These are phyloP conservation scores for Pseudogymnoascus sp. DNA, from an alignment of 2,329 filamentous ascomycete genomes.

Conservation along the genomic window DNA sequence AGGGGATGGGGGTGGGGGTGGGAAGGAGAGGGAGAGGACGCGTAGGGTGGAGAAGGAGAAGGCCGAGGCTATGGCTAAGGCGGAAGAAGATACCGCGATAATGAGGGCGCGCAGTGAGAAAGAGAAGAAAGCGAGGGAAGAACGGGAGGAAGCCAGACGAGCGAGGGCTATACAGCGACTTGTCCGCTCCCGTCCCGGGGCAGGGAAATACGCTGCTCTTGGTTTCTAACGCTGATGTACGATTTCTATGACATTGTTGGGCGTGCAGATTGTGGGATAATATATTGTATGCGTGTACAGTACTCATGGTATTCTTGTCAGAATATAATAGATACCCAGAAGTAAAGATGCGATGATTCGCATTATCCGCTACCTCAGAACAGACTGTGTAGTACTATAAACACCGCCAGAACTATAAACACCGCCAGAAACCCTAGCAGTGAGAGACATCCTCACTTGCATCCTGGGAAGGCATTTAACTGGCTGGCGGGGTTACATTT, in stretches of 20 bases:
- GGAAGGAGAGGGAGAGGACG: conserved; percentile 21
- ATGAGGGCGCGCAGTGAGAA: not conserved
- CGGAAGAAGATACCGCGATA: conserved; percentile 1
- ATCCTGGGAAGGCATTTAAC: no score
- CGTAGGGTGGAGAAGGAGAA: conserved; percentile 12
- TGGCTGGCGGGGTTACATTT: not conserved
- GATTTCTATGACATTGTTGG: not conserved
- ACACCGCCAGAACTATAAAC: no score
- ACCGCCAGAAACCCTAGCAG: not conserved
- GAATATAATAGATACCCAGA: not conserved
- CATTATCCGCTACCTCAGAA: not conserved
- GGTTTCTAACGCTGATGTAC: not conserved
- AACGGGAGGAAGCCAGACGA: not conserved
- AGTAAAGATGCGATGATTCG: not conserved
- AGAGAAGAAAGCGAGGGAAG: not conserved
- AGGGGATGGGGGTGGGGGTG: conserved; percentile 33
- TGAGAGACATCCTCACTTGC: not conserved
- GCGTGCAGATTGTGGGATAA: not conserved
- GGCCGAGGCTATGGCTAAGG: not conserved
- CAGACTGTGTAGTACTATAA: not conserved
- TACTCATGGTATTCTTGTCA: not conserved
- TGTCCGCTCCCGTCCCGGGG: not conserved
- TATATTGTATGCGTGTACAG: not conserved
- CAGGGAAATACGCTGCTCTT: not conserved
- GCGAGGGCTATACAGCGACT: not conserved